Conservation (phyloP, 2,329 filamentous ascomycete genomes). For the Aureobasidium sp. region DNA sequence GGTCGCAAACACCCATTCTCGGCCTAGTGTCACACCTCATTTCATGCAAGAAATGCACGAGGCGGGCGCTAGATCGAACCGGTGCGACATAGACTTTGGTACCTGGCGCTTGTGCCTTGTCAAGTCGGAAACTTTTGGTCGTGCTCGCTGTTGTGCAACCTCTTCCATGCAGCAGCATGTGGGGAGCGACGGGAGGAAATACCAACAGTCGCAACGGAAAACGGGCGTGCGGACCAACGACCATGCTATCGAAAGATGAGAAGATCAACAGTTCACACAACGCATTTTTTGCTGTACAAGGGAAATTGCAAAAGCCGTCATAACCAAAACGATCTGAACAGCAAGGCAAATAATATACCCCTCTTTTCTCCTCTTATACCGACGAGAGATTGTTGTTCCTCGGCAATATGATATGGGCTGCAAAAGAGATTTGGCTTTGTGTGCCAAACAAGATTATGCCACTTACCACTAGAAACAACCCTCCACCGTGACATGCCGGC, state of each 20-base stretch:
- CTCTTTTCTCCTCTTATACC: not conserved
- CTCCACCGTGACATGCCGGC: not conserved
- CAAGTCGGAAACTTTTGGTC: conserved; percentile 3
- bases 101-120: conserved; percentile 10
- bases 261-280: conserved; percentile 4
- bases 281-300: not conserved
- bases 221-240: not conserved
- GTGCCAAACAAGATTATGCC: not conserved
- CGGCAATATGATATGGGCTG: not conserved
- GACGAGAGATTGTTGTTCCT: not conserved
- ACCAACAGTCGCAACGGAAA: not conserved
- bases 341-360: not conserved
- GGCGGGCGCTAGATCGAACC: conserved; percentile 4
- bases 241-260: conserved; percentile 8
- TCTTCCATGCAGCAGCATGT: not conserved
- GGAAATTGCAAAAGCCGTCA: conserved; percentile 1
- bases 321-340: not conserved
- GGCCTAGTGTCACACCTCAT: conserved; percentile 6
- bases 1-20: conserved; percentile 9
- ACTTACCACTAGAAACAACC: not conserved
- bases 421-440: not conserved
- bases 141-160: not conserved
- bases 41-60: not conserved
- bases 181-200: not conserved
- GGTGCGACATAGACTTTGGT: conserved; percentile 11